phyloP scores from a whole-genome alignment of 129 eudicot species.

The Lonicera japonica region DNA sequence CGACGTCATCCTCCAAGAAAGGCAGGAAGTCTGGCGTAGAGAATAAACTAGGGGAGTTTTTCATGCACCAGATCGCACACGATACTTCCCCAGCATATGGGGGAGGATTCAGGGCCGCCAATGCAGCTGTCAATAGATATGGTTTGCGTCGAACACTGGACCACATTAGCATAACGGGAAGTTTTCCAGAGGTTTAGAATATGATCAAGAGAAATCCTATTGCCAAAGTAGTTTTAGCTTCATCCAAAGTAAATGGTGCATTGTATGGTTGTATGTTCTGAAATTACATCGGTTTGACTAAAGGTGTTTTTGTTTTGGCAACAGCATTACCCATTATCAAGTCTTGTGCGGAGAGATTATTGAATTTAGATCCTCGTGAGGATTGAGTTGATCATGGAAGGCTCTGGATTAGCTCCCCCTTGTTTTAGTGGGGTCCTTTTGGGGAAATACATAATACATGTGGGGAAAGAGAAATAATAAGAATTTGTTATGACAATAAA shows the following conservation, averaged over 20 bases:
- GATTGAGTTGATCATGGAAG: conserved; percentile 32
- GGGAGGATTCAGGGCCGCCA: conserved; percentile 83
- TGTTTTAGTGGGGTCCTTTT: conserved; percentile 34
- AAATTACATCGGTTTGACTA: too few species aligned
- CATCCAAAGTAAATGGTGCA: background rate
- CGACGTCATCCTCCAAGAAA: conserved; percentile 70
- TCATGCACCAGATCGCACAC: conserved; percentile 84
- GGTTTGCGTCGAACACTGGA: conserved; percentile 85
- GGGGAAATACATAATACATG: conserved; percentile 17
- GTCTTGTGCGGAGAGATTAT: background rate
- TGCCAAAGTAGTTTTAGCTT: background rate
- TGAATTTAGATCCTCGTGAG: conserved; percentile 13
- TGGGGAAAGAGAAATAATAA: conserved; percentile 6
- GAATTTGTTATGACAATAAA: conserved; percentile 19
- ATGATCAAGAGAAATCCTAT: background rate
- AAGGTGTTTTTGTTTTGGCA: too few species aligned
- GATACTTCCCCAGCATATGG: conserved; percentile 98
- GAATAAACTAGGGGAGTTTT: conserved; percentile 76
- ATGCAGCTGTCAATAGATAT: conserved; percentile 73
- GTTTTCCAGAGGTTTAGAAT: conserved; percentile 39
- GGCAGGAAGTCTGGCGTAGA: conserved; percentile 74
- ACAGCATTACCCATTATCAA: too few species aligned
- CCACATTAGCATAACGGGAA: conserved; percentile 76
- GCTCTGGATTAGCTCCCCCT: conserved; percentile 34
- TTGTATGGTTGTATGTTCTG: too few species aligned